phyloP scores from a whole-genome alignment of 2,329 filamentous ascomycete species.

The Paecilomyces fulvus region DNA sequence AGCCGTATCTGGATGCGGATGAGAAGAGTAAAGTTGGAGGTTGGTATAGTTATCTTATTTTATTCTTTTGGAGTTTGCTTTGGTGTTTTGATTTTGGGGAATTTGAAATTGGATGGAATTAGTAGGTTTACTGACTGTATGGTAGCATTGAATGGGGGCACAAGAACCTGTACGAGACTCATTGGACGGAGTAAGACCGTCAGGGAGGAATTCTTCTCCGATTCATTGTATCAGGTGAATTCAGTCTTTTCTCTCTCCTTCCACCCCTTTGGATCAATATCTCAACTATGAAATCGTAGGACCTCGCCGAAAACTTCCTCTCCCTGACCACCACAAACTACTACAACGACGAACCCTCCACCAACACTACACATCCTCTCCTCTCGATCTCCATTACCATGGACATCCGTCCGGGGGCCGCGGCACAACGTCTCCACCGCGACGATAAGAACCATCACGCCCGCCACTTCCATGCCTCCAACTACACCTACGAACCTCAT shows the following conservation, averaged over 20 bases:
- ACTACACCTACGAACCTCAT: conserved; percentile 14
- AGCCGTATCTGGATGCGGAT: conserved; percentile 18
- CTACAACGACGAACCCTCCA: conserved; percentile 20
- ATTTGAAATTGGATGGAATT: not conserved
- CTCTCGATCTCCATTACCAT: conserved; percentile 32
- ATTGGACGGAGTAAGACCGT: conserved; percentile 28
- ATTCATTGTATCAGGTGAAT: conserved; percentile 22
- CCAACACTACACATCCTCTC: conserved; percentile 25
- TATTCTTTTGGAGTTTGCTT: not conserved
- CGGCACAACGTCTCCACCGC: conserved; percentile 27
- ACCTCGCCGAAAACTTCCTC: conserved; percentile 27
- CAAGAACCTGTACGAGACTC: conserved; percentile 27
- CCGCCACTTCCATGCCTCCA: conserved; percentile 3
- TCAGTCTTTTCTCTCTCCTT: no score
- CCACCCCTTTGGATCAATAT: no score
- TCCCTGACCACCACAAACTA: conserved; percentile 26
- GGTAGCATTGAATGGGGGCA: conserved; percentile 24
- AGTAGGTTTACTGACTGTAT: not conserved
- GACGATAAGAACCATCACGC: conserved; percentile 33
- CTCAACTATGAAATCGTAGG: conserved; percentile 4
- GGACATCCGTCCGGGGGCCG: conserved; percentile 24
- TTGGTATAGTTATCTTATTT: conserved; percentile 1
- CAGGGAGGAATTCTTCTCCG: conserved; percentile 28
- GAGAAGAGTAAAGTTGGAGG: conserved; percentile 16
- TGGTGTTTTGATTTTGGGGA: no score